Conservation (phyloP, 768 basidiomycete genomes). For the Pholiota conissans region DNA sequence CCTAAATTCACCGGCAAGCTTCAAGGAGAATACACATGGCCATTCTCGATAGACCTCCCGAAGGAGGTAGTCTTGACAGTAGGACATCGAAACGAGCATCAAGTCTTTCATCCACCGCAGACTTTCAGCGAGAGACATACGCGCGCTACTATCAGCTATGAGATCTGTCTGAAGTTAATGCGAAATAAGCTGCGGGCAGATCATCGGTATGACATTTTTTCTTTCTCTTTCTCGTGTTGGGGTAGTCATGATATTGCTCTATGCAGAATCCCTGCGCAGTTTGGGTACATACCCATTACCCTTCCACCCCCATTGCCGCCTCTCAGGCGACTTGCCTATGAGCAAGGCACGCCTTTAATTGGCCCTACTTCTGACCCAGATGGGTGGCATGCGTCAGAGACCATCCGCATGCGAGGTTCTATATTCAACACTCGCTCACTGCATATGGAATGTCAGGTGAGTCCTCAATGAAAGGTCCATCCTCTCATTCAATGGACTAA, state of each 20-base stretch:
- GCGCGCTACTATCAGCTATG: conserved; percentile 38
- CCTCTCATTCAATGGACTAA: background rate
- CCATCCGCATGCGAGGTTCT: conserved; percentile 28
- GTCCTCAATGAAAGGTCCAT: conserved; percentile 15
- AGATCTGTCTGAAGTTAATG: conserved; percentile 31
- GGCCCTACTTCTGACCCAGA: conserved; percentile 40
- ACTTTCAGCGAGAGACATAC: conserved; percentile 40
- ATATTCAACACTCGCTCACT: conserved; percentile 28
- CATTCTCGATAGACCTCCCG: conserved; percentile 40
- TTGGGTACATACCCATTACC: conserved; percentile 36
- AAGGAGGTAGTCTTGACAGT: conserved; percentile 28
- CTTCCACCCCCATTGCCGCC: conserved; percentile 31
- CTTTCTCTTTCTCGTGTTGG: background rate
- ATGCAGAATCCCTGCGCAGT: conserved; percentile 29
- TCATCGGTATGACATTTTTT: conserved; percentile 7
- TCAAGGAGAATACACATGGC: conserved; percentile 34
- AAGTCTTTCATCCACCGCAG: conserved; percentile 34
- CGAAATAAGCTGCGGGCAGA: conserved; percentile 22
- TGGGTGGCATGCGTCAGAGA: conserved; percentile 35
- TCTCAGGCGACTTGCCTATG: conserved; percentile 37
- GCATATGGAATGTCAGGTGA: conserved; percentile 34
- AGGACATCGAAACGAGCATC: conserved; percentile 18
- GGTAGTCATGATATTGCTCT: background rate
- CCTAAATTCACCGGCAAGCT: conserved; percentile 29
- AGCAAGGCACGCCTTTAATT: conserved; percentile 30